Evolutionary conservation across 2,329 filamentous ascomycete genomes (phyloP), one percentile per base, ranked within the genome.

Genomic region (Monosporascus sp.): DNA sequence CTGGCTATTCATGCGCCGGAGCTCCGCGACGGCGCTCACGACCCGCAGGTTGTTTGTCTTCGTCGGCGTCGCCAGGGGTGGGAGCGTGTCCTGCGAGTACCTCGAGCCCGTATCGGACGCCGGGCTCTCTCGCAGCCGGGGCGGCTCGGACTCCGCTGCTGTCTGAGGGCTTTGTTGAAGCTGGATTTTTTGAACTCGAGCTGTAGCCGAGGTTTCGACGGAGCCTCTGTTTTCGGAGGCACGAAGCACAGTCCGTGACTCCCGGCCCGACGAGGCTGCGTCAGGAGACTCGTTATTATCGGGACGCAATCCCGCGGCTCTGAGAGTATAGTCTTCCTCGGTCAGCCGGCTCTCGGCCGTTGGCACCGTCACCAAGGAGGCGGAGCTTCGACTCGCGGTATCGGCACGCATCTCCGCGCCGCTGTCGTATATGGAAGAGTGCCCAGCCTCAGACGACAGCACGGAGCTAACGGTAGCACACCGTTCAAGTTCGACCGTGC

Each of bases 1-100:
- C 50, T 75, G 67, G 65, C 77, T 81, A 68, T 83, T 82, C 79
- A 82, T 83, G 49, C 79, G 72, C 9, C 80, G 74, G 52, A 83
- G 74, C 63, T 81, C 75, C 18, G 73, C 72, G 31, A 82, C 75
- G 2, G 77, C 72, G 55, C 65, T 68, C n/a, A 72, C 67, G 14
- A 78, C 62, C 6, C 62, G 48, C 59, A 62, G 58, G 47, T 49
- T 57, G 38, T 55, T 52, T 22, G 20, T 25, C 31, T 35, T 45
- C 20, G 11, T 37, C 22, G 17, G 11, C 39, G 5, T 48, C 31
- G 31, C 11, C 31, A 35, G 31, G 11, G 31, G 45, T 17, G 20
- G 45, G 20, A 20, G n/a, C 14, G 24, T 9, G 45, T 55, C 56
- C 15, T 60, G 56, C 44, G 56, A 58, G 53, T 60, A 58, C 7